Evolutionary conservation across 495 filamentous ascomycete genomes (phyloP).

Genomic region (Cladorrhinum samala): DNA sequence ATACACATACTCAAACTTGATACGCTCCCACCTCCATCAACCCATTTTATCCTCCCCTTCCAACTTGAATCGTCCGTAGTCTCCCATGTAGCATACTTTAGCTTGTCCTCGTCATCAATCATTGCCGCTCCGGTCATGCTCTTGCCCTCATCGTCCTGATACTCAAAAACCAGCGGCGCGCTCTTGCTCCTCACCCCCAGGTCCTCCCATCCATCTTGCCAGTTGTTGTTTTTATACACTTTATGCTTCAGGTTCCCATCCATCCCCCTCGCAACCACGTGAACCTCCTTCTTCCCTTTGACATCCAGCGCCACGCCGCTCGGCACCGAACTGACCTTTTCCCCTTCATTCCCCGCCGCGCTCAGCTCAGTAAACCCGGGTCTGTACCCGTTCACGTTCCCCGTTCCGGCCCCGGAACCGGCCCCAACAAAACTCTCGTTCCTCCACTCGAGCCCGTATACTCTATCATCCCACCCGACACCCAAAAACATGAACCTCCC

Average conservation of each 20-base stretch:
- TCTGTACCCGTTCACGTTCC: neutral
- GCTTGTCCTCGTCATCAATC: neutral
- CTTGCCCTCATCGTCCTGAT: neutral
- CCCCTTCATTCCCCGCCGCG: neutral
- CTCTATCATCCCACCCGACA: neutral
- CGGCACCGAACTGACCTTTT: neutral
- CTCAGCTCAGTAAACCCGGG: neutral
- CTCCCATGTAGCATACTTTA: neutral
- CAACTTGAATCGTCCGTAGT: neutral
- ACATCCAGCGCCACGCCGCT: neutral
- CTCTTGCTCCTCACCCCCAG: neutral
- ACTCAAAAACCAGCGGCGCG: neutral
- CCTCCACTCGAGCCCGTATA: neutral
- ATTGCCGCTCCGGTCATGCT: neutral
- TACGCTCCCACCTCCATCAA: neutral
- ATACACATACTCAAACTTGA: neutral
- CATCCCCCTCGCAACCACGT: neutral
- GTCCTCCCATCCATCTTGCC: neutral
- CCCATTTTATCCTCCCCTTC: neutral
- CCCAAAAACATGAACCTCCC: neutral
- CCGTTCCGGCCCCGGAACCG: no score
- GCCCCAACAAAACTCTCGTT: no score
- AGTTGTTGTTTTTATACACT: neutral
- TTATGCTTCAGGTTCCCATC: neutral
- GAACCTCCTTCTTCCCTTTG: neutral